Percentiles rank a stretch among this genome's conserved stretches.
phyloP scores from a whole-genome alignment of 2,329 filamentous ascomycete species.

The Xylaria sp. region DNA sequence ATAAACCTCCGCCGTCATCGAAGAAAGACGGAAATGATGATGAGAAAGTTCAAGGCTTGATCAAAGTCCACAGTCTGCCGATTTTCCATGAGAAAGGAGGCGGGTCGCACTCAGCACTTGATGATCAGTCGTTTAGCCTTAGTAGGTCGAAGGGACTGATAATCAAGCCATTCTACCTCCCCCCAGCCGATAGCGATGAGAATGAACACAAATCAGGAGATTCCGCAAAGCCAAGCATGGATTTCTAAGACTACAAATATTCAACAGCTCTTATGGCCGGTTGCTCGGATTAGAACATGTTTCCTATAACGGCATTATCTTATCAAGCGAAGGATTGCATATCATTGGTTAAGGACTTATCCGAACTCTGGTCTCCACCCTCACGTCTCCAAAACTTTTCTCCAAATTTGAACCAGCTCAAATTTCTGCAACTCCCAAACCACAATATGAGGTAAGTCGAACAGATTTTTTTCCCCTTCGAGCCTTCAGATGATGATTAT shows the following conservation, averaged over 20 bases:
- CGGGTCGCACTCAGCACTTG: slow-evolving; percentile 76
- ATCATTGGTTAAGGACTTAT: slow-evolving; percentile 1
- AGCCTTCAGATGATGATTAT: slow-evolving; percentile 63
- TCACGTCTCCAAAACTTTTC: slow-evolving; percentile 39
- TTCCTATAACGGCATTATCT: slow-evolving; percentile 13
- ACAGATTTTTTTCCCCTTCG: not conserved
- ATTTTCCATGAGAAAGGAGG: slow-evolving; percentile 90
- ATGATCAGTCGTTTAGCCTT: slow-evolving; percentile 91
- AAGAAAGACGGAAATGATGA: slow-evolving; percentile 65
- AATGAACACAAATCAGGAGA: slow-evolving; percentile 65
- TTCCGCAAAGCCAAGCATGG: slow-evolving; percentile 74
- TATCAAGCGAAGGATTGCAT: slow-evolving; percentile 12
- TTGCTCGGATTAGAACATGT: not conserved
- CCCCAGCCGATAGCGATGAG: slow-evolving; percentile 77
- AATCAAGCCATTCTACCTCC: slow-evolving; percentile 89
- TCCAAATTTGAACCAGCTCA: slow-evolving; percentile 31
- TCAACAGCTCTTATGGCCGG: not conserved
- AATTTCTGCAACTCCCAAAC: slow-evolving; percentile 33
- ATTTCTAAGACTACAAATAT: slow-evolving; percentile 68
- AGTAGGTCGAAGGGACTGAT: slow-evolving; percentile 83
- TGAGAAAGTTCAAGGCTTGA: slow-evolving; percentile 85
- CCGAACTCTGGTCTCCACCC: slow-evolving; percentile 3
- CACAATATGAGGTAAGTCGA: slow-evolving; percentile 45
- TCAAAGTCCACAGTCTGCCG: slow-evolving; percentile 85
- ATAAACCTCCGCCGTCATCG: slow-evolving; percentile 62